Percentiles rank a stretch among this genome's conserved stretches.
Conservation (phyloP, 176 grass and related monocot species). For the Chrysopogon serrulatus region DNA sequence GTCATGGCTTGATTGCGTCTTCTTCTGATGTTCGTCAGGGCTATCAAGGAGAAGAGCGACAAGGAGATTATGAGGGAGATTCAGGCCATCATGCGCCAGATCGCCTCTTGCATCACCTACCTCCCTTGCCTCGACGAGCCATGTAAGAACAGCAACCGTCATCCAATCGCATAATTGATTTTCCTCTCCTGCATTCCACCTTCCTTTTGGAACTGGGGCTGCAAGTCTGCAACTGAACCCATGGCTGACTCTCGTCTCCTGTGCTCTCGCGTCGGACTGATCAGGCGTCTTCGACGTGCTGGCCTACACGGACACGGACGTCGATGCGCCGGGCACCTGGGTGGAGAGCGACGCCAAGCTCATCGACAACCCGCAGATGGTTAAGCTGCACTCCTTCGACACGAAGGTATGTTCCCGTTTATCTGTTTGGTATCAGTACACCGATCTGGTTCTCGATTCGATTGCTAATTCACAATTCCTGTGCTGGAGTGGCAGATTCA, state of each 20-base stretch:
- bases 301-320: constrained; percentile 91
- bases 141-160: constrained; percentile 34
- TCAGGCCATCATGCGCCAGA: constrained; percentile 95
- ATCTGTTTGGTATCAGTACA: neutral
- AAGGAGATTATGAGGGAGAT: constrained; percentile 99
- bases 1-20: neutral
- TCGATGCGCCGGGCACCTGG: constrained; percentile 72
- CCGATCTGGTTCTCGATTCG: neutral
- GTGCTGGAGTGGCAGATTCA: constrained; percentile 75
- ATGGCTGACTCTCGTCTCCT: neutral
- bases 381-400: constrained; percentile 96
- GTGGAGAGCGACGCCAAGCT: constrained; percentile 96
- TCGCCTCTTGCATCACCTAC: constrained; percentile 87
- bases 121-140: constrained; percentile 89
- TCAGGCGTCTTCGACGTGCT: constrained; percentile 92
- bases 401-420: constrained; percentile 81
- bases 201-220: neutral
- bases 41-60: constrained; percentile 81
- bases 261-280: neutral
- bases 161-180: neutral
- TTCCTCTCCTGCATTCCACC: neutral
- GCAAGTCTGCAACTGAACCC: neutral
- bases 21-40: constrained; percentile 28
- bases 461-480: neutral
- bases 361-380: constrained; percentile 93